These are phyloP conservation scores for Flaveria sonorensis DNA, from an alignment of 129 eudicot genomes.

Conservation along the genomic window DNA sequence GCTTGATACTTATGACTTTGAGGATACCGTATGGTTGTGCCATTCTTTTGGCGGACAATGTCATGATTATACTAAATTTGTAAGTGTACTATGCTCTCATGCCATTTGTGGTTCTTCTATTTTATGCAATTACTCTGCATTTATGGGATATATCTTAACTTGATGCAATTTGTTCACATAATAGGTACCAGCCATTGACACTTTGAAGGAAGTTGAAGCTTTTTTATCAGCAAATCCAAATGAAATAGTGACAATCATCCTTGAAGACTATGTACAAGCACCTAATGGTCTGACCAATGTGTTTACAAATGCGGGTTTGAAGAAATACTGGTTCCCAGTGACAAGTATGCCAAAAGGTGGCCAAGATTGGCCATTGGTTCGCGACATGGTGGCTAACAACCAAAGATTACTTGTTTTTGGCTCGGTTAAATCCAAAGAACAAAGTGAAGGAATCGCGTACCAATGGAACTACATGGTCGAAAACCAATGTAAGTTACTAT, in stretches of 20 bases:
- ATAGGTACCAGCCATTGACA: constrained; percentile 67
- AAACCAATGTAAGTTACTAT: constrained; percentile 64
- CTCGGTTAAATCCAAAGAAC: constrained; percentile 63
- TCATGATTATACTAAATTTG: constrained; percentile 74
- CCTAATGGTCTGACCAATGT: constrained; percentile 83
- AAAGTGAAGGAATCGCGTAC: constrained; percentile 88
- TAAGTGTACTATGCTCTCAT: constrained; percentile 43
- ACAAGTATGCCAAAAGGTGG: constrained; percentile 78
- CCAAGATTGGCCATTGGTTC: constrained; percentile 84
- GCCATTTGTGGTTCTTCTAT: background rate
- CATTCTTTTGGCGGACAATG: constrained; percentile 92
- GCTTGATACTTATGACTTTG: constrained; percentile 87
- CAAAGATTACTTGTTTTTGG: constrained; percentile 86
- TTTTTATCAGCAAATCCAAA: constrained; percentile 74
- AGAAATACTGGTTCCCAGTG: constrained; percentile 83
- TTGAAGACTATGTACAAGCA: constrained; percentile 85
- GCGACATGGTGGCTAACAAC: constrained; percentile 76
- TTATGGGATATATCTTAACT: background rate
- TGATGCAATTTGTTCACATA: constrained; percentile 16
- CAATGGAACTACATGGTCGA: constrained; percentile 99
- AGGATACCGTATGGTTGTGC: constrained; percentile 84
- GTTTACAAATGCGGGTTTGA: constrained; percentile 73
- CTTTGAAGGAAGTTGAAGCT: constrained; percentile 76
- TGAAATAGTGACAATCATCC: constrained; percentile 79
- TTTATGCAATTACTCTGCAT: background rate